phyloP scores from a whole-genome alignment of 148 eudicot species.

The Chenopodium album region DNA sequence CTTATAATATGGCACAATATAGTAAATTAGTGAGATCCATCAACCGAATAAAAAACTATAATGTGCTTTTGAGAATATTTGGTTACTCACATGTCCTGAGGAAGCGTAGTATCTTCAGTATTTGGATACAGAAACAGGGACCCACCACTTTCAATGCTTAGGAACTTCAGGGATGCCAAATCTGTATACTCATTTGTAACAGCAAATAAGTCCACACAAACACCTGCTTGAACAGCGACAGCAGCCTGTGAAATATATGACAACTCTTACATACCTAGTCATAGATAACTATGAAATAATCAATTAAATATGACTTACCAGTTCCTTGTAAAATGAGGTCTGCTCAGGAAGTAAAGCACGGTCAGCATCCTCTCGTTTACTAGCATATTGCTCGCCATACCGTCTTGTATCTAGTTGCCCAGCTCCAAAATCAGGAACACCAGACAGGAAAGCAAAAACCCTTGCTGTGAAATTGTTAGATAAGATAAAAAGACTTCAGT shows the following conservation, averaged over 20 bases:
- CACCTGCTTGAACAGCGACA: constrained; percentile 99
- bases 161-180: constrained; percentile 91
- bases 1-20: too few species aligned
- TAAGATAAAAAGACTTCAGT: constrained; percentile 5
- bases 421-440: constrained; percentile 95
- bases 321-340: constrained; percentile 91
- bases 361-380: constrained; percentile 99
- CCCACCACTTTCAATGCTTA: constrained; percentile 95
- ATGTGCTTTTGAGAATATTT: background rate
- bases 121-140: constrained; percentile 79
- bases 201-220: constrained; percentile 96
- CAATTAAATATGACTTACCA: constrained; percentile 49
- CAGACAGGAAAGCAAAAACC: constrained; percentile 94
- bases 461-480: constrained; percentile 57
- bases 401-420: constrained; percentile 94
- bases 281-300: background rate
- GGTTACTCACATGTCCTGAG: constrained; percentile 93
- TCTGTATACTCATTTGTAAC: constrained; percentile 97
- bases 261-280: constrained; percentile 30
- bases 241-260: constrained; percentile 82
- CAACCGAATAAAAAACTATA: background rate
- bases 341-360: constrained; percentile 97
- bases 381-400: constrained; percentile 98
- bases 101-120: constrained; percentile 98
- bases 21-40: background rate